phyloP scores from a whole-genome alignment of 192 early-diverging fungal genomes.

The Coemansia sp. region DNA sequence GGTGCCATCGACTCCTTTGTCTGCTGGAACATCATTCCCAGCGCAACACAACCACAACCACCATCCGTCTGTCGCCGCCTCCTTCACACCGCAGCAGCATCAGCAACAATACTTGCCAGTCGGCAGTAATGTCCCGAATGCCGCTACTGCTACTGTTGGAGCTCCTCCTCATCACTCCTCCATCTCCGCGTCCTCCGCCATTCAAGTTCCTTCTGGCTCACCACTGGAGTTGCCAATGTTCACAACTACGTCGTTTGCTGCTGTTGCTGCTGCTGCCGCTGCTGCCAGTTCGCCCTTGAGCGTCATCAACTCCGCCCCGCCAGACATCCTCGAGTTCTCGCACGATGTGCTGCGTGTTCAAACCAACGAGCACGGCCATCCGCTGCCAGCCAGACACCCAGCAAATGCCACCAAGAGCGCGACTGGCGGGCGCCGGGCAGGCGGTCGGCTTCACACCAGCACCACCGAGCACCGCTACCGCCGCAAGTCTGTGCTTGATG shows the following conservation, averaged over 20 bases:
- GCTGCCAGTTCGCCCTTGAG: slow-evolving; percentile 9
- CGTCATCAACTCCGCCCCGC: slow-evolving; percentile 36
- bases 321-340: slow-evolving; percentile 45
- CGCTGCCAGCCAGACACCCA: neutral
- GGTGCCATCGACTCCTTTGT: slow-evolving; percentile 36
- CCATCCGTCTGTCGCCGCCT: neutral
- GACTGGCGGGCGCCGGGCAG: slow-evolving; percentile 4
- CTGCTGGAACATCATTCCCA: slow-evolving; percentile 21
- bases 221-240: neutral
- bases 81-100: neutral
- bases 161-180: neutral
- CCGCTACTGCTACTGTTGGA: slow-evolving; percentile 1
- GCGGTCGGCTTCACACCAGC: slow-evolving; percentile 29
- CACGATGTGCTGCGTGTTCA: slow-evolving; percentile 18
- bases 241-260: neutral
- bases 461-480: slow-evolving; percentile 56
- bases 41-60: neutral
- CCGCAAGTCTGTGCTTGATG: slow-evolving; percentile 46
- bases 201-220: neutral
- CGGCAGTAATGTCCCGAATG: slow-evolving; percentile 5
- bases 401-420: slow-evolving; percentile 7
- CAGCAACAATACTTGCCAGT: neutral
- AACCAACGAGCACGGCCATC: neutral
- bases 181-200: neutral
- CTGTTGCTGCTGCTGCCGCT: slow-evolving; percentile 13